Conservation (phyloP, 2,329 filamentous ascomycete genomes). For the Epichloe uncinata region DNA sequence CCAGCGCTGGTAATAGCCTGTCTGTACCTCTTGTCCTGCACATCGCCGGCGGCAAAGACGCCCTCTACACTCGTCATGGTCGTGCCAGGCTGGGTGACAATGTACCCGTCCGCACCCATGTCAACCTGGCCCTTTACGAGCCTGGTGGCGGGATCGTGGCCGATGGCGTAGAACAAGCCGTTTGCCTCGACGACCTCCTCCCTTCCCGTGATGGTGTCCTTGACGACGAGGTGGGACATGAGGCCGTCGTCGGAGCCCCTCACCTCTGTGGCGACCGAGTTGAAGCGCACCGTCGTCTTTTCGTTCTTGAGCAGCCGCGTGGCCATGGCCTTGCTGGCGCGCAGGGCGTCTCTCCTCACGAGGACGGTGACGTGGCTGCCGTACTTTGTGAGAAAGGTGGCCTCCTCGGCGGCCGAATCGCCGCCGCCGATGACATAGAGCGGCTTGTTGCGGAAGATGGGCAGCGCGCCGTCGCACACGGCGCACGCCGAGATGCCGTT, state of each 20-base stretch:
- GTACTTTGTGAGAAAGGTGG: conserved; percentile 95
- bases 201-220: conserved; percentile 61
- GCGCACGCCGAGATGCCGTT: conserved; percentile 93
- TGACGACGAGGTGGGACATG: conserved; percentile 79
- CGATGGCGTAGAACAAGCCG: conserved; percentile 93
- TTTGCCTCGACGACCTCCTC: conserved; percentile 79
- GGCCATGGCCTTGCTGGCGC: conserved; percentile 87
- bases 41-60: conserved; percentile 93
- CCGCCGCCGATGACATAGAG: conserved; percentile 93
- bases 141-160: conserved; percentile 85
- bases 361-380: conserved; percentile 89
- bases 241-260: conserved; percentile 73
- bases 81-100: conserved; percentile 78
- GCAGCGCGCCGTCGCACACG: conserved; percentile 91
- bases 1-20: conserved; percentile 97
- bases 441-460: conserved; percentile 94
- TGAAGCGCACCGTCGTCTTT: conserved; percentile 84
- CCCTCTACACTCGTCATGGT: conserved; percentile 79
- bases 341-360: conserved; percentile 73
- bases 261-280: conserved; percentile 69
- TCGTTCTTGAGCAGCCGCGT: conserved; percentile 67
- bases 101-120: conserved; percentile 81
- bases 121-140: conserved; percentile 85
- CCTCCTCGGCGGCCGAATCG: conserved; percentile 94
- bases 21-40: conserved; percentile 96